phyloP scores from a whole-genome alignment of 2,329 filamentous ascomycete genomes.

The Helotiales sp. region DNA sequence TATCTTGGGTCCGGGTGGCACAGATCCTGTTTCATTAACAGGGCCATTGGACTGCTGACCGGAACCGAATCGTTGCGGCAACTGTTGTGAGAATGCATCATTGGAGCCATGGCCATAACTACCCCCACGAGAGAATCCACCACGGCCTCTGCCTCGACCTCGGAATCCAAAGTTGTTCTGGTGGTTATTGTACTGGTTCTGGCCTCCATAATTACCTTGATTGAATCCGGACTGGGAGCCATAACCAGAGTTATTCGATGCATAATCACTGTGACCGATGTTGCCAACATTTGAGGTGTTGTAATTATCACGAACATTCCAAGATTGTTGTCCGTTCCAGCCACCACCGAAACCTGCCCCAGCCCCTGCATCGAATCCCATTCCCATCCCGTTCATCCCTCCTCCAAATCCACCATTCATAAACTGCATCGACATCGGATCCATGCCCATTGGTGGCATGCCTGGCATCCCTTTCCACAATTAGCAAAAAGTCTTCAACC shows the following conservation, averaged over 20 bases:
- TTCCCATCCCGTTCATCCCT: slow-evolving; percentile 80
- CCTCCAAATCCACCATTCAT: slow-evolving; percentile 78
- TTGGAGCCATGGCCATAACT: slow-evolving; percentile 40
- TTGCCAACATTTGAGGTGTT: slow-evolving; percentile 81
- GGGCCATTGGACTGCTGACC: slow-evolving; percentile 37
- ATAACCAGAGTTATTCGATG: slow-evolving; percentile 78
- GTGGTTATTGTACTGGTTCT: slow-evolving; percentile 75
- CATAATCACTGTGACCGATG: slow-evolving; percentile 82
- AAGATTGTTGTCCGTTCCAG: slow-evolving; percentile 82
- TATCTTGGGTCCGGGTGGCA: slow-evolving; percentile 41
- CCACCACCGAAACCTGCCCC: slow-evolving; percentile 72
- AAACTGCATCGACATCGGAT: slow-evolving; percentile 77
- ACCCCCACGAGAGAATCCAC: slow-evolving; percentile 39
- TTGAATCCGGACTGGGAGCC: slow-evolving; percentile 65
- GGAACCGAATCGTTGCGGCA: slow-evolving; percentile 38
- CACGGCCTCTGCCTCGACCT: slow-evolving; percentile 47
- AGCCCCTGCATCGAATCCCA: slow-evolving; percentile 68
- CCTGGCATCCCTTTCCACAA: slow-evolving; percentile 50
- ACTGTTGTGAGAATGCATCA: slow-evolving; percentile 41
- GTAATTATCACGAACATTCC: slow-evolving; percentile 86
- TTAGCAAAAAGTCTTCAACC: not conserved
- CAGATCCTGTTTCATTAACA: slow-evolving; percentile 39
- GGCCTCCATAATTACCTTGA: slow-evolving; percentile 82
- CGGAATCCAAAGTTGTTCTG: slow-evolving; percentile 61
- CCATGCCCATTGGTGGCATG: slow-evolving; percentile 86